A percentile compares a stretch with the other conserved stretches of the same genome.
phyloP scores from a whole-genome alignment of 129 eudicot species.

The Calendula officinalis region DNA sequence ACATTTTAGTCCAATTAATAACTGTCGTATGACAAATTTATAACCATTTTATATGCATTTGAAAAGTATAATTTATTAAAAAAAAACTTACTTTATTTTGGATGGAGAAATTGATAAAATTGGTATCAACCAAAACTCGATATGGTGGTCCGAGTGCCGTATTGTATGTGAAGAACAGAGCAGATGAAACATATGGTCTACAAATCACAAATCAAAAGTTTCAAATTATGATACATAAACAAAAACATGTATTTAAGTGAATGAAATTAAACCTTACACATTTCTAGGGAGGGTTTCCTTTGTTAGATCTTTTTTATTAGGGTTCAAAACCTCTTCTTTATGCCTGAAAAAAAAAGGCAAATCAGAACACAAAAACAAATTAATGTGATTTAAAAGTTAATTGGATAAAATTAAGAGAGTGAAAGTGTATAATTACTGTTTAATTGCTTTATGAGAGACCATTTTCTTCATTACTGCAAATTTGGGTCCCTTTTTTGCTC shows the following conservation, averaged over 20 bases:
- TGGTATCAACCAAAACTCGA: slow-evolving; percentile 91
- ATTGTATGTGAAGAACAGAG: slow-evolving; percentile 81
- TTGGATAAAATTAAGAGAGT: background rate
- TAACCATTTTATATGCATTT: background rate
- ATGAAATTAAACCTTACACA: slow-evolving; percentile 48
- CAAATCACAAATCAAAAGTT: slow-evolving; percentile 15
- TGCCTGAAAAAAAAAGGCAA: slow-evolving; percentile 40
- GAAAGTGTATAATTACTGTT: slow-evolving; percentile 43
- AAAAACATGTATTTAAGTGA: background rate
- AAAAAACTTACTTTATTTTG: slow-evolving; percentile 78
- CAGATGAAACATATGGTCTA: slow-evolving; percentile 90
- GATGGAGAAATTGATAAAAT: slow-evolving; percentile 94
- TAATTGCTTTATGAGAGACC: slow-evolving; percentile 68
- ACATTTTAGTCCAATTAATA: background rate
- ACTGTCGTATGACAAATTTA: background rate
- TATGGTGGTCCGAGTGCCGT: slow-evolving; percentile 96
- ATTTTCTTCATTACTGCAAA: slow-evolving; percentile 95
- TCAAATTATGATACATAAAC: background rate
- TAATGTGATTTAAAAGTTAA: background rate
- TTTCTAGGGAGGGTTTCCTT: slow-evolving; percentile 88
- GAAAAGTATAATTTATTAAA: background rate
- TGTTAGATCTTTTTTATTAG: slow-evolving; percentile 69
- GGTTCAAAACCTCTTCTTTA: slow-evolving; percentile 83
- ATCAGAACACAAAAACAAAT: background rate
- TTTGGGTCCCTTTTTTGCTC: slow-evolving; percentile 83